Evolutionary conservation across 371 early-diverging fungal species (phyloP).

Genomic region (Syncephalastrum racemosum): DNA sequence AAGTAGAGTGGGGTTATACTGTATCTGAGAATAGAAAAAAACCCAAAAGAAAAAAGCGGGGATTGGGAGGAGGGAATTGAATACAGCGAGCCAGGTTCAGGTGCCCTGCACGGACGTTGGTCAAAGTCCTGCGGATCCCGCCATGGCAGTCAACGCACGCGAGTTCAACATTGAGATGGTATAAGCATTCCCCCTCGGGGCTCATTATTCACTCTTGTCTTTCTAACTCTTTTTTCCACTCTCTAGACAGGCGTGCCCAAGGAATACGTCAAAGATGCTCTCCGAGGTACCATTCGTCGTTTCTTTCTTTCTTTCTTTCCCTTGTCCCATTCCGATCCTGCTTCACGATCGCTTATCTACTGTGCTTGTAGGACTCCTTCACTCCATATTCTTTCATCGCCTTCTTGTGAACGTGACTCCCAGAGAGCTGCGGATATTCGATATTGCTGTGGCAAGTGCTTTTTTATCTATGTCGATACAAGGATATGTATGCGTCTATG

Average conservation of each 20-base stretch:
- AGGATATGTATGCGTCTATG: neutral
- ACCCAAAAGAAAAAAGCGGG: too few species aligned
- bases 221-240: slow-evolving; percentile 2
- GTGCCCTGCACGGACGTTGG: too few species aligned
- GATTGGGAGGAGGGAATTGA: too few species aligned
- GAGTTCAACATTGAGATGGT: slow-evolving; percentile 53
- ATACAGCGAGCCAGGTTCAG: too few species aligned
- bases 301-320: neutral
- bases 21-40: too few species aligned
- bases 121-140: neutral
- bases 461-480: neutral
- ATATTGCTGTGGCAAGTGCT: slow-evolving; percentile 66
- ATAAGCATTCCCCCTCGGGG: slow-evolving; percentile 3
- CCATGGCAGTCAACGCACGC: slow-evolving; percentile 24
- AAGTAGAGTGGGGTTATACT: too few species aligned
- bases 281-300: slow-evolving; percentile 50
- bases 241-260: slow-evolving; percentile 54
- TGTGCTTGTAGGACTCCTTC: slow-evolving; percentile 60
- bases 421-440: slow-evolving; percentile 68
- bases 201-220: neutral
- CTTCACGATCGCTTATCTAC: neutral
- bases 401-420: slow-evolving; percentile 76
- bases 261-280: slow-evolving; percentile 60
- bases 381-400: slow-evolving; percentile 86
- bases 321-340: neutral